A percentile compares a stretch with the other conserved stretches of the same genome.
Evolutionary conservation across 2,329 filamentous ascomycete genomes (phyloP).

Genomic region (Fusarium tricinctum): DNA sequence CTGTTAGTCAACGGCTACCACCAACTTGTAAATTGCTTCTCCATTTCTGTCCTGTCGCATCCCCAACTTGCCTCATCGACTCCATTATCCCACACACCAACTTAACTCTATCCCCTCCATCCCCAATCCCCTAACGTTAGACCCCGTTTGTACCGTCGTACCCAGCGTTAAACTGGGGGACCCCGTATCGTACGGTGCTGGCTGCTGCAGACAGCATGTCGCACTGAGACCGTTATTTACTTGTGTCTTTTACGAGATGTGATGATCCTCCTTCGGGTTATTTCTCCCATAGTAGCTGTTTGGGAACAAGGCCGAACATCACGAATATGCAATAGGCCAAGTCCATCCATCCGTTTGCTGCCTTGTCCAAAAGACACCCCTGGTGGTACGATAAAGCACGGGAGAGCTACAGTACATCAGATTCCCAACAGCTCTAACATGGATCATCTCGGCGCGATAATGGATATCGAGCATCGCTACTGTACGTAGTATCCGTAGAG

Average conservation of each 20-base stretch:
- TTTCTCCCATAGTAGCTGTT: conserved; percentile 14
- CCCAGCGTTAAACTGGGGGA: conserved; percentile 11
- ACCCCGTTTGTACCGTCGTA: conserved; percentile 6
- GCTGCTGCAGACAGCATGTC: conserved; percentile 7
- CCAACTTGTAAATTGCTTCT: conserved; percentile 22
- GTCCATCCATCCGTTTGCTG: background rate
- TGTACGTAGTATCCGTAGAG: background rate
- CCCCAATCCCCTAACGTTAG: background rate
- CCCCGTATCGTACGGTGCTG: conserved; percentile 15
- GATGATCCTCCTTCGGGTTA: conserved; percentile 10
- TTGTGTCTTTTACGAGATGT: conserved; percentile 10
- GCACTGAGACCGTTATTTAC: background rate
- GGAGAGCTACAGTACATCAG: conserved; percentile 26
- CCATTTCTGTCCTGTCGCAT: conserved; percentile 29
- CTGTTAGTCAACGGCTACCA: conserved; percentile 27
- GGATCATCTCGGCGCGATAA: conserved; percentile 4
- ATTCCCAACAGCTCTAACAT: background rate
- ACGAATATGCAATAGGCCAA: conserved; percentile 15
- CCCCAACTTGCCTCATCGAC: conserved; percentile 11
- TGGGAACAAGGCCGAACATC: conserved; percentile 25
- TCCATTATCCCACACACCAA: conserved; percentile 20
- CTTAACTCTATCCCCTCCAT: background rate
- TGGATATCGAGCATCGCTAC: background rate
- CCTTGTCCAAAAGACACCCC: conserved; percentile 9
- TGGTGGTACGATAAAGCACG: conserved; percentile 34